Evolutionary conservation across 2,329 filamentous ascomycete genomes (phyloP), one percentile per base, ranked within the genome.

Genomic region (Arthrobotrys pseudoclavata): DNA sequence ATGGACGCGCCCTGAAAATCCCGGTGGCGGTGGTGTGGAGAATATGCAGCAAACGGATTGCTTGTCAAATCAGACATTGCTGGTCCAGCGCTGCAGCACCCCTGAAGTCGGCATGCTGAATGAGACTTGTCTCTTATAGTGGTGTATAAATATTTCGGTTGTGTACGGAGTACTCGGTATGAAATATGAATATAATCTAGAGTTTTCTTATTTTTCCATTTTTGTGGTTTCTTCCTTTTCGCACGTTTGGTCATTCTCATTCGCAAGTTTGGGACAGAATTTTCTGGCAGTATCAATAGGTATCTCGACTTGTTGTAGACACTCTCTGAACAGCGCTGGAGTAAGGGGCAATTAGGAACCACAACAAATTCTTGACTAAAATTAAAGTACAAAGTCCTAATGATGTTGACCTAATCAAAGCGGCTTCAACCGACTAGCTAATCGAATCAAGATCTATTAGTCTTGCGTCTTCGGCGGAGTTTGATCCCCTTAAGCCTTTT

Each of bases 31-130:
- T 66, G 45, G 20, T 50, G 20, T 12, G n/a, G n/a, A n/a, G n/a
- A n/a, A n/a, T n/a, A 4, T 47, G 45, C 10, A 31, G 20, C 18
- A 53, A 29, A 53, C 24, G 13, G 40, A 10, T n/a, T 40, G 37
- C 20, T 37, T 47, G 37, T 13, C 57, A 10, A 62, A 64, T 50
- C n/a, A 34, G 20, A 64, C 12, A 31, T 4, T 48, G 24, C 15
- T 53, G 24, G 34, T 9, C 34, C 42, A 20, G 15, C 42, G 15
- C 2, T n/a, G 10, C 31, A 18, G 4, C 2, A 20, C 53, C 66
- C 66, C 66, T 62, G 40, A 62, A 69, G 60, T 42, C 24, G 48
- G 68, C 57, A 55, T 63, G 29, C 57, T 9, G 31, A 13, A 20
- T 31, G 68, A 71, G 57, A 64, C 24, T 31, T 40, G 47, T 52